Conservation (phyloP, 768 basidiomycete genomes). For the Pisolithus tinctorius region DNA sequence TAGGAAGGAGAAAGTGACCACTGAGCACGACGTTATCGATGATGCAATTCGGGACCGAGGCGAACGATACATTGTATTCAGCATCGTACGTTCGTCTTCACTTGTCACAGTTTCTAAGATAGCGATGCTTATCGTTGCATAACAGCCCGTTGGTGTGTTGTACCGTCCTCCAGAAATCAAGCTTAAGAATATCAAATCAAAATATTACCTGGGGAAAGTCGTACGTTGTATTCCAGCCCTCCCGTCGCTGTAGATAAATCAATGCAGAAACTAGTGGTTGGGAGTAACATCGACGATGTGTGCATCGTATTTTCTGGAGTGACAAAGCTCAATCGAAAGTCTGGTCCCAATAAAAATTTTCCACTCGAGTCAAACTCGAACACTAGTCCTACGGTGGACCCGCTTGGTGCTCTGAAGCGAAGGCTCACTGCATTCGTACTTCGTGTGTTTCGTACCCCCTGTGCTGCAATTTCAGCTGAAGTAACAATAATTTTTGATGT, state of each 20-base stretch:
- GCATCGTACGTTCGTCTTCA: slow-evolving; percentile 56
- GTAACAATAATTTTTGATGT: slow-evolving; percentile 5
- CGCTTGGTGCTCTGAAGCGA: slow-evolving; percentile 41
- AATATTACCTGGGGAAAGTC: slow-evolving; percentile 92
- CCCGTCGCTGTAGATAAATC: not conserved
- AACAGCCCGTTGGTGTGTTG: slow-evolving; percentile 78
- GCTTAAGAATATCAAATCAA: slow-evolving; percentile 78
- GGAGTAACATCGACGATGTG: slow-evolving; percentile 66
- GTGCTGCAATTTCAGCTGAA: not conserved
- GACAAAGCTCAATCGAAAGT: slow-evolving; percentile 56
- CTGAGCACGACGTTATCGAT: slow-evolving; percentile 86
- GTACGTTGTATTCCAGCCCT: slow-evolving; percentile 31
- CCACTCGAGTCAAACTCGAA: not conserved
- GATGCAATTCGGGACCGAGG: slow-evolving; percentile 81
- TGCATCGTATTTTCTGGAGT: slow-evolving; percentile 78
- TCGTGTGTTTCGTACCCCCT: slow-evolving; percentile 10
- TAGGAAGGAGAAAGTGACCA: slow-evolving; percentile 60
- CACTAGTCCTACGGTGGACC: slow-evolving; percentile 50
- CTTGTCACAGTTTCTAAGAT: not conserved
- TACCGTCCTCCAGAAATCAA: slow-evolving; percentile 89
- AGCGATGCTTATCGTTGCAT: not conserved
- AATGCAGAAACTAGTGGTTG: slow-evolving; percentile 75
- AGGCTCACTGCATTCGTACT: slow-evolving; percentile 42
- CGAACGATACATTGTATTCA: slow-evolving; percentile 87
- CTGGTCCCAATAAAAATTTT: not conserved